phyloP scores from a whole-genome alignment of 2,329 filamentous ascomycete genomes.

The Arachnopeziza araneosa region DNA sequence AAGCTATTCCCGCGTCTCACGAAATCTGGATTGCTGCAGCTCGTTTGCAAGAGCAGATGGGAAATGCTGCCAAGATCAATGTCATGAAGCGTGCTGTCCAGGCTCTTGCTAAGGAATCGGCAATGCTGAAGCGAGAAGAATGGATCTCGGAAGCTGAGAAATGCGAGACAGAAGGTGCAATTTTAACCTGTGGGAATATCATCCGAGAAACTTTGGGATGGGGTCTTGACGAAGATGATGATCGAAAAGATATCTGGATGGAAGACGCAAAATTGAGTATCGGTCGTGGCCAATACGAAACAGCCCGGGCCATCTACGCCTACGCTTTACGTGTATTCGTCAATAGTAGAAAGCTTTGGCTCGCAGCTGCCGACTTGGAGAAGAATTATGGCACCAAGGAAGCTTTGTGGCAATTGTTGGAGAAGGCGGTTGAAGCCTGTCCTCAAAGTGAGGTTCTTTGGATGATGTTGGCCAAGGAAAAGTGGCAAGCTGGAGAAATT shows the following conservation, averaged over 20 bases:
- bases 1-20: constrained; percentile 85
- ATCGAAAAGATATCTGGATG: constrained; percentile 92
- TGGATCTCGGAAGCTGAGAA: constrained; percentile 95
- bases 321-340: constrained; percentile 87
- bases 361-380: constrained; percentile 86
- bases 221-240: constrained; percentile 91
- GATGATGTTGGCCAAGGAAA: constrained; percentile 95
- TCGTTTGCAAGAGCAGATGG: constrained; percentile 80
- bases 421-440: constrained; percentile 90
- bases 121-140: constrained; percentile 95
- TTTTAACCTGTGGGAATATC: constrained; percentile 82
- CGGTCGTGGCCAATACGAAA: constrained; percentile 77
- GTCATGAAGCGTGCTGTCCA: constrained; percentile 94
- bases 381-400: constrained; percentile 82
- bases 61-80: constrained; percentile 72
- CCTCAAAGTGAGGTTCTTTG: constrained; percentile 87
- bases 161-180: constrained; percentile 86
- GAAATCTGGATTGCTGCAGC: constrained; percentile 97
- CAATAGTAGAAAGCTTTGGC: constrained; percentile 82
- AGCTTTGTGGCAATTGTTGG: constrained; percentile 75
- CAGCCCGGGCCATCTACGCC: constrained; percentile 87
- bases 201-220: constrained; percentile 90
- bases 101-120: constrained; percentile 80
- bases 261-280: constrained; percentile 85
- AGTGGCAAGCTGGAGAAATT: constrained; percentile 82